Conservation (phyloP, 495 filamentous ascomycete genomes). For the Neurospora sp. region DNA sequence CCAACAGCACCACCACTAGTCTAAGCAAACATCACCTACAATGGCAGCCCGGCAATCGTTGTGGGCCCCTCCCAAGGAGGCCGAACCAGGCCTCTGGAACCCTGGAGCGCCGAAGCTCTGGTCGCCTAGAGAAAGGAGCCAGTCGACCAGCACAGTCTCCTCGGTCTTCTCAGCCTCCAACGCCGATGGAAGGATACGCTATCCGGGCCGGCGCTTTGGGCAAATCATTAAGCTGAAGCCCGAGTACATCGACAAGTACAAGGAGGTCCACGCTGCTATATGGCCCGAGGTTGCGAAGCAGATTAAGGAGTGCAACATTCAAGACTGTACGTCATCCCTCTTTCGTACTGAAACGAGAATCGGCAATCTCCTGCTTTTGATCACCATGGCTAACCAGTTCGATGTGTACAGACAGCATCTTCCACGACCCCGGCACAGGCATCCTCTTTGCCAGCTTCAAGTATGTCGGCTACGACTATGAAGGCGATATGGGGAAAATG, state of each 20-base stretch:
- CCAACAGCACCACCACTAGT: neutral
- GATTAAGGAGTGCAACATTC: slow-evolving; percentile 63
- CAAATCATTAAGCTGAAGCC: slow-evolving; percentile 65
- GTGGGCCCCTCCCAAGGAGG: neutral
- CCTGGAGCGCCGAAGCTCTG: neutral
- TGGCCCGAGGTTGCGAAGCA: slow-evolving; percentile 67
- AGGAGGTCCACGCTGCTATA: slow-evolving; percentile 57
- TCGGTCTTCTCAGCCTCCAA: neutral
- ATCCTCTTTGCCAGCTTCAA: slow-evolving; percentile 66
- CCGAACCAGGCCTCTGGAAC: neutral
- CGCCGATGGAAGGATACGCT: neutral
- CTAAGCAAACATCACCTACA: neutral
- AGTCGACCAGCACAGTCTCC: neutral
- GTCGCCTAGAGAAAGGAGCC: neutral
- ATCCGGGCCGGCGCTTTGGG: slow-evolving; percentile 44
- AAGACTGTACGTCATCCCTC: slow-evolving; percentile 45
- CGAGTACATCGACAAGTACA: slow-evolving; percentile 53
- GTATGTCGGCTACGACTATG: slow-evolving; percentile 60
- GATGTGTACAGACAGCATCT: slow-evolving; percentile 54
- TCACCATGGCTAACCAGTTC: neutral
- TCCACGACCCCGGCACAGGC: slow-evolving; percentile 48
- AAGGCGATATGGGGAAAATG: slow-evolving; percentile 64
- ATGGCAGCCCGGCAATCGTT: neutral
- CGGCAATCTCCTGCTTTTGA: neutral
- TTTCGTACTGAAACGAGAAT: neutral